phyloP scores from a whole-genome alignment of 768 basidiomycete species.

The Galerina sulciceps region DNA sequence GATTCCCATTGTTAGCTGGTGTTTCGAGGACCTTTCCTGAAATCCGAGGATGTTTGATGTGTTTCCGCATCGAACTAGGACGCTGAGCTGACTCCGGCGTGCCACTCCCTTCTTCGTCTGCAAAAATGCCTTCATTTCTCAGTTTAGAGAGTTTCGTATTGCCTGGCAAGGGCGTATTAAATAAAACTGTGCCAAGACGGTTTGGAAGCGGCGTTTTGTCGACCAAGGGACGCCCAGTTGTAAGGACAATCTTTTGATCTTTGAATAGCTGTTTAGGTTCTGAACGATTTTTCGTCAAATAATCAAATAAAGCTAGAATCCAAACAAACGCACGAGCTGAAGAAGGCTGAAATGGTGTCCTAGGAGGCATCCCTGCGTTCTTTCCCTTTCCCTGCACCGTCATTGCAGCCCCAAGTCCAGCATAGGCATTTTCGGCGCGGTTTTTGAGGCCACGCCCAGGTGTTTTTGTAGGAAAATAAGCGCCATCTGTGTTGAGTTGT shows the following conservation, averaged over 20 bases:
- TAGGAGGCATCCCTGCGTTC: slow-evolving; percentile 25
- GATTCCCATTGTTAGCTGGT: slow-evolving; percentile 64
- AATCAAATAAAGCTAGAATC: neutral
- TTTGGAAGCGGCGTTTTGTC: slow-evolving; percentile 84
- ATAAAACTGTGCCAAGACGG: slow-evolving; percentile 40
- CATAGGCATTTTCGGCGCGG: slow-evolving; percentile 52
- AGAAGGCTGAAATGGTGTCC: slow-evolving; percentile 39
- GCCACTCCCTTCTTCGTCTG: slow-evolving; percentile 23
- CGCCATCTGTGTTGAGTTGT: slow-evolving; percentile 32
- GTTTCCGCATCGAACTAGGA: slow-evolving; percentile 72
- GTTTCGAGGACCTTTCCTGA: slow-evolving; percentile 62
- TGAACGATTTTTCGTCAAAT: neutral
- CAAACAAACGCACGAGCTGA: slow-evolving; percentile 32
- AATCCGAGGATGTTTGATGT: slow-evolving; percentile 58
- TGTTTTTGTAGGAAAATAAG: slow-evolving; percentile 48
- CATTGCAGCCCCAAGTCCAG: slow-evolving; percentile 38
- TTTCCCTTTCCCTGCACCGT: slow-evolving; percentile 49
- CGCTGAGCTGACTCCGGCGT: slow-evolving; percentile 50
- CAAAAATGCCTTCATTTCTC: neutral
- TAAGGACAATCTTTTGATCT: slow-evolving; percentile 23
- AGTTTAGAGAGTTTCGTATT: slow-evolving; percentile 34
- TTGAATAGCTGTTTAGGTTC: slow-evolving; percentile 26
- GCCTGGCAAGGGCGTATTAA: slow-evolving; percentile 39
- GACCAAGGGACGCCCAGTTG: slow-evolving; percentile 52
- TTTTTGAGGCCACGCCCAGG: slow-evolving; percentile 53